Conservation (phyloP, 75 land plant species). For the Selaginella tamariscina region DNA sequence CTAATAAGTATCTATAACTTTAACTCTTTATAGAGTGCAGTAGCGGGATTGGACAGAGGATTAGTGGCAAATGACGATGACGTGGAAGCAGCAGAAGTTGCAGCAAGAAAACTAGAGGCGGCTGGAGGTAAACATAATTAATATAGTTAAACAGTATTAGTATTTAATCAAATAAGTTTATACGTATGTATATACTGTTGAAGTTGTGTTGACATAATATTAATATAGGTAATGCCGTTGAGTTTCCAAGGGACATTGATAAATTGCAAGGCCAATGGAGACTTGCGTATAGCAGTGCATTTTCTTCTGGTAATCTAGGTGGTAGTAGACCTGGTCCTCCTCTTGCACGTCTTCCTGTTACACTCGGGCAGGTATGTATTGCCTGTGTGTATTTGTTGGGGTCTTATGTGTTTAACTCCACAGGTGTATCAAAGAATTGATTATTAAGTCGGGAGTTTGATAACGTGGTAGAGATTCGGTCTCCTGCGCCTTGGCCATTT, state of each 20-base stretch:
- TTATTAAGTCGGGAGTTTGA: slow-evolving; percentile 73
- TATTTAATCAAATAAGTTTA: no score
- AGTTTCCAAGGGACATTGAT: neutral
- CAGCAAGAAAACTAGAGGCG: slow-evolving; percentile 68
- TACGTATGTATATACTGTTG: no score
- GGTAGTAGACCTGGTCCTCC: slow-evolving; percentile 94
- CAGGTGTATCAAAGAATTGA: slow-evolving; percentile 93
- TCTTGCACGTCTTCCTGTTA: slow-evolving; percentile 31
- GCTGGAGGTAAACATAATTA: slow-evolving; percentile 40
- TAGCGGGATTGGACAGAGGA: slow-evolving; percentile 90
- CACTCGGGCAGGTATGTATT: slow-evolving; percentile 11
- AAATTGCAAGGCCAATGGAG: slow-evolving; percentile 9
- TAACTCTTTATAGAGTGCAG: slow-evolving; percentile 47
- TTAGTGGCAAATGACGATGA: slow-evolving; percentile 54
- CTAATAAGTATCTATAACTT: no score
- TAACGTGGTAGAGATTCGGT: slow-evolving; percentile 72
- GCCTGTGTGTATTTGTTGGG: neutral
- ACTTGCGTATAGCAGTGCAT: slow-evolving; percentile 8
- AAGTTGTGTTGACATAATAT: no score
- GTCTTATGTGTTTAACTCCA: neutral
- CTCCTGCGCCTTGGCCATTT: slow-evolving; percentile 82
- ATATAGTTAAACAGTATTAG: no score
- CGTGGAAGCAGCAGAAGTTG: slow-evolving; percentile 36
- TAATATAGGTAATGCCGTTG: no score
- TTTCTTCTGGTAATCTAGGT: slow-evolving; percentile 51